Conservation (phyloP, 352 stramenopile genomes). For the Phytophthora fragariae region DNA sequence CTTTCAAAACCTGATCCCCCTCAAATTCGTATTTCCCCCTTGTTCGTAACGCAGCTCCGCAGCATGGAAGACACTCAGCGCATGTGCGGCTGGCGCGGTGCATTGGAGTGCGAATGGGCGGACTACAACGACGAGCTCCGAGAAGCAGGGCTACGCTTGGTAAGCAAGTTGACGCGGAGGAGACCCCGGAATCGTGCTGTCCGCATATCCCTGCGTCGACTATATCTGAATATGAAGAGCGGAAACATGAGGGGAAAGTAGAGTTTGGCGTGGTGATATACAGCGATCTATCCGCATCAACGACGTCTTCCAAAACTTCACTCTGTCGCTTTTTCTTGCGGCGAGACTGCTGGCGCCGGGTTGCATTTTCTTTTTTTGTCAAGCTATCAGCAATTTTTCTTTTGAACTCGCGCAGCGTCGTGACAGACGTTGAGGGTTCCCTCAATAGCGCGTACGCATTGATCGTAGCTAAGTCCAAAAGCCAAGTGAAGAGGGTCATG, state of each 20-base stretch:
- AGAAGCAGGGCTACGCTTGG: not conserved
- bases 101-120: slow-evolving; percentile 4
- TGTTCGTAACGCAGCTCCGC: too few species aligned
- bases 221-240: slow-evolving; percentile 7
- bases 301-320: slow-evolving; percentile 9
- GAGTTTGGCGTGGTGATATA: slow-evolving; percentile 27
- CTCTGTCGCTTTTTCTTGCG: slow-evolving; percentile 8
- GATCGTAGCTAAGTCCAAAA: slow-evolving; percentile 13
- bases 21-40: too few species aligned
- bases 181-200: not conserved
- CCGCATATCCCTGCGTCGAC: not conserved
- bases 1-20: too few species aligned
- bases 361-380: slow-evolving; percentile 7
- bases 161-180: not conserved
- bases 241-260: not conserved
- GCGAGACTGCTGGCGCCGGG: not conserved
- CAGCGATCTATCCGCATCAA: slow-evolving; percentile 4
- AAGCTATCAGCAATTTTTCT: slow-evolving; percentile 6
- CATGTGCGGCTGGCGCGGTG: slow-evolving; percentile 1
- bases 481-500: slow-evolving; percentile 9
- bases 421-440: not conserved
- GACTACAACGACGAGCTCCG: not conserved
- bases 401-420: not conserved
- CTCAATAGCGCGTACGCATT: slow-evolving; percentile 7
- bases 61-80: too few species aligned